phyloP scores from a whole-genome alignment of 768 basidiomycete species.

The Leucocoprinus birnbaumii region DNA sequence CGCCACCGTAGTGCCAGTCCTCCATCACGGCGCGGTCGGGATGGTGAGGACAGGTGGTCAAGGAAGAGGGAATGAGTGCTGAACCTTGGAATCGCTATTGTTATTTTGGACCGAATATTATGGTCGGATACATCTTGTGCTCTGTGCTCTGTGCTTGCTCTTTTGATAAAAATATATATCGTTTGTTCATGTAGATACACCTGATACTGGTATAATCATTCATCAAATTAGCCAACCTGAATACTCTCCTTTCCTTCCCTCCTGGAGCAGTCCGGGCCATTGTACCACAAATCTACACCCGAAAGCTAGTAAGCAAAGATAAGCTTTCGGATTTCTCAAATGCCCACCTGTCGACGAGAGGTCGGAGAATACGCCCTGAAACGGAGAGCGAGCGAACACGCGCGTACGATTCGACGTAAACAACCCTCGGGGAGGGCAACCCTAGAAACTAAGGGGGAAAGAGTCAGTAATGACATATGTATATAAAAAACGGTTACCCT shows the following conservation, averaged over 20 bases:
- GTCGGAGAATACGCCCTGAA: constrained; percentile 77
- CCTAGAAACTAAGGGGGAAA: constrained; percentile 60
- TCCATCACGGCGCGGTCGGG: constrained; percentile 51
- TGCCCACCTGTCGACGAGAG: constrained; percentile 76
- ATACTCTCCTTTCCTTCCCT: constrained; percentile 44
- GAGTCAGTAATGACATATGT: neutral
- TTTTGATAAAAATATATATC: too few species aligned
- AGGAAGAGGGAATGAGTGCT: constrained; percentile 49
- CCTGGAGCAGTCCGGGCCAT: constrained; percentile 65
- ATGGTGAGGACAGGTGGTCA: constrained; percentile 78
- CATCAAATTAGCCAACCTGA: constrained; percentile 64
- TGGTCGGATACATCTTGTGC: too few species aligned
- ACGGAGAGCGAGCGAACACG: constrained; percentile 79
- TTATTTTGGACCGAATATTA: too few species aligned
- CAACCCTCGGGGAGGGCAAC: constrained; percentile 61
- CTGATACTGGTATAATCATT: neutral
- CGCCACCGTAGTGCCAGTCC: constrained; percentile 77
- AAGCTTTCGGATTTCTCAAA: neutral
- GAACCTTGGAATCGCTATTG: neutral
- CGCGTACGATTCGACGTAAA: constrained; percentile 95
- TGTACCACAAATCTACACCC: constrained; percentile 78
- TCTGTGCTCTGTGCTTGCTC: too few species aligned
- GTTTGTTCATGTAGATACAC: neutral
- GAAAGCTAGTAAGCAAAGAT: neutral
- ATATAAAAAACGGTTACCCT: constrained; percentile 50